Conservation (phyloP, 768 basidiomycete species). For the Boletus patriciae region DNA sequence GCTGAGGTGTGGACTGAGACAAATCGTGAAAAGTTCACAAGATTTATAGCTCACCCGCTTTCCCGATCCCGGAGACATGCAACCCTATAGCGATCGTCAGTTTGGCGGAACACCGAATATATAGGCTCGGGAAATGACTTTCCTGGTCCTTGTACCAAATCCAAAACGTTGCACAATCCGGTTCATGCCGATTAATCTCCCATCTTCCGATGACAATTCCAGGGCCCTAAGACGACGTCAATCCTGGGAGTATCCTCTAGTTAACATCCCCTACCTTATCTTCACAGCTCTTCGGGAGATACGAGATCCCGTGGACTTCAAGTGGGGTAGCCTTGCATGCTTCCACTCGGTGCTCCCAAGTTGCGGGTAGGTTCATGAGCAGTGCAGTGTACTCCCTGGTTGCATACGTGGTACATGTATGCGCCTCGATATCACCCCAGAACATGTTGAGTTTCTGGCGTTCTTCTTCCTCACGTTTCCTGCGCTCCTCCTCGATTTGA, state of each 20-base stretch:
- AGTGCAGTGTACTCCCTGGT: slow-evolving; percentile 31
- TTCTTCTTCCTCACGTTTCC: slow-evolving; percentile 25
- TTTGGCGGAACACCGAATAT: neutral
- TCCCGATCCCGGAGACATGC: slow-evolving; percentile 23
- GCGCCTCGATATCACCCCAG: slow-evolving; percentile 18
- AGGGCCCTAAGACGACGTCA: slow-evolving; percentile 14
- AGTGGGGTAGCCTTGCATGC: slow-evolving; percentile 28
- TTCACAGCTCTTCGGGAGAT: slow-evolving; percentile 23
- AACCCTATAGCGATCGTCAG: slow-evolving; percentile 16
- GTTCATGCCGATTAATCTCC: slow-evolving; percentile 28
- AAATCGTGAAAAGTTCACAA: neutral
- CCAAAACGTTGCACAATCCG: slow-evolving; percentile 31
- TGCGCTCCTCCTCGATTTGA: slow-evolving; percentile 13
- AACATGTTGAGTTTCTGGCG: slow-evolving; percentile 29
- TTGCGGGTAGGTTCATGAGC: slow-evolving; percentile 27
- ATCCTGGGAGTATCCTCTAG: neutral
- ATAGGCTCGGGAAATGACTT: neutral
- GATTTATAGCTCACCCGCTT: slow-evolving; percentile 18
- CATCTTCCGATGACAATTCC: slow-evolving; percentile 26
- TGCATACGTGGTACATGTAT: slow-evolving; percentile 26
- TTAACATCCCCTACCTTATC: slow-evolving; percentile 10
- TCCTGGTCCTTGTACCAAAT: slow-evolving; percentile 32
- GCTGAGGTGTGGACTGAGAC: slow-evolving; percentile 8
- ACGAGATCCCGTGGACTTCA: slow-evolving; percentile 22
- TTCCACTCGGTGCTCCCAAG: slow-evolving; percentile 23